These are phyloP conservation scores for Mortierella alpina DNA, from an alignment of 192 early-diverging fungal species.

Conservation along the genomic window DNA sequence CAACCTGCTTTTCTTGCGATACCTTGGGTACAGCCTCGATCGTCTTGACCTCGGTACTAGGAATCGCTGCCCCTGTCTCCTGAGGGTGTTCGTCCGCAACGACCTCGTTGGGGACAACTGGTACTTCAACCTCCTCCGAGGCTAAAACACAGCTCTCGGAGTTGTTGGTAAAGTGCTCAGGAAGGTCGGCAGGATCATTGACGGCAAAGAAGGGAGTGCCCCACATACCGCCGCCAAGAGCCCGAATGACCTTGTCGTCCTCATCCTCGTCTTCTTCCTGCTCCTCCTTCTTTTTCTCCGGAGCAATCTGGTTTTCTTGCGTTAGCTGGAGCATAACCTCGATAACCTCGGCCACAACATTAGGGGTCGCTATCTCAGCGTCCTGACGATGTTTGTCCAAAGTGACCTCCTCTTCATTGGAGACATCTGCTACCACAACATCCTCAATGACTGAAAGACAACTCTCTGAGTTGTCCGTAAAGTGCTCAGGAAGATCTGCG, in stretches of 20 bases:
- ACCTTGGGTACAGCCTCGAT: background rate
- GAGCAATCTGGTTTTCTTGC: background rate
- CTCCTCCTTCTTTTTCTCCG: slow-evolving; percentile 3
- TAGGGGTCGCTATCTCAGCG: no score
- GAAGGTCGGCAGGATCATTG: slow-evolving; percentile 17
- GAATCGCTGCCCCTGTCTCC: no score
- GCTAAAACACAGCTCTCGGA: background rate
- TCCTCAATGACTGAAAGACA: background rate
- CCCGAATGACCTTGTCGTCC: slow-evolving; percentile 33
- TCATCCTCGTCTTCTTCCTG: slow-evolving; percentile 34
- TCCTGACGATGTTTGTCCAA: background rate
- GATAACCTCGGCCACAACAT: background rate
- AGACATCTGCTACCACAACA: background rate
- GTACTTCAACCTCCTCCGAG: background rate
- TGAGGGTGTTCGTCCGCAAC: background rate
- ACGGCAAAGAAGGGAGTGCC: slow-evolving; percentile 40
- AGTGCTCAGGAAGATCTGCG: slow-evolving; percentile 28
- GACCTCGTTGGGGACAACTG: background rate
- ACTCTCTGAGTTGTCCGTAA: background rate
- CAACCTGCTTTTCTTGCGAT: background rate
- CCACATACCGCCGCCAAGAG: slow-evolving; percentile 37
- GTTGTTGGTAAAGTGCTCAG: slow-evolving; percentile 20
- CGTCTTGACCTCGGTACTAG: background rate
- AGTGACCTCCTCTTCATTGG: background rate
- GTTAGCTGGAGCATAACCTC: background rate